Evolutionary conservation across 1,139 yeast genomes (phyloP), one percentile per base, ranked within the genome.

Genomic region (Blastobotrys aristatus): DNA sequence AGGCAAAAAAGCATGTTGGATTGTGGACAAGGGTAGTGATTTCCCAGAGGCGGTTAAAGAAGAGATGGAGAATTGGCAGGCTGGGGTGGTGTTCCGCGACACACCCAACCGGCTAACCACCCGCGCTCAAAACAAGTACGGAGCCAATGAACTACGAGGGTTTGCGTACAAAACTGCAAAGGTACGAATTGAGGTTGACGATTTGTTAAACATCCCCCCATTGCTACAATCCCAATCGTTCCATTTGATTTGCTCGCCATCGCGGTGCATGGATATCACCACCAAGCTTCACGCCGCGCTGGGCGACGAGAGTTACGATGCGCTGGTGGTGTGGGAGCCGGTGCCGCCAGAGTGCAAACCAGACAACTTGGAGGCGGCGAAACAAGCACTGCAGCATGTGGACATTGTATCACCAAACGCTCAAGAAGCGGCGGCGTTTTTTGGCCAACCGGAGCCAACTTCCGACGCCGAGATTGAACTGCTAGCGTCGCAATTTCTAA

Each of bases 351-450:
- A 76, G 21, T 87, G 96, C 60, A 64, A 64, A 0, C 72, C 77
- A 0, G 79, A 72, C 36, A 74, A 78, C 50, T 68, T 75, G 36
- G 50, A 58, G 4, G 67, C 80, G 2, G 17, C 31, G 22, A 8
- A 21, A 35, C 13, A n/a, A 18, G 22, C n/a, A 2, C 63, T 86
- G 24, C 67, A 71, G 13, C 56, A 68, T 10, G 72, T 86, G 2
- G 79, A 80, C 46, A 71, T 89, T 0, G 72, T 89, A 36, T 78
- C 95, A 0, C 97, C 97, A 0, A 90, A 90, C 63, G 78, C 86
- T 13, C 81, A 84, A 40, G 97, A 90, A 63, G 90, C 90, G 0
- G 83, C 88, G 1, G 64, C 74, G 32, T 73, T 80, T 40, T 72
- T 80, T 39, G 79, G 75, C 2, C 44, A 46, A 11, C 82, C 77